These are phyloP conservation scores for Alternaria solani DNA, from an alignment of 2,329 filamentous ascomycete species.

Conservation along the genomic window DNA sequence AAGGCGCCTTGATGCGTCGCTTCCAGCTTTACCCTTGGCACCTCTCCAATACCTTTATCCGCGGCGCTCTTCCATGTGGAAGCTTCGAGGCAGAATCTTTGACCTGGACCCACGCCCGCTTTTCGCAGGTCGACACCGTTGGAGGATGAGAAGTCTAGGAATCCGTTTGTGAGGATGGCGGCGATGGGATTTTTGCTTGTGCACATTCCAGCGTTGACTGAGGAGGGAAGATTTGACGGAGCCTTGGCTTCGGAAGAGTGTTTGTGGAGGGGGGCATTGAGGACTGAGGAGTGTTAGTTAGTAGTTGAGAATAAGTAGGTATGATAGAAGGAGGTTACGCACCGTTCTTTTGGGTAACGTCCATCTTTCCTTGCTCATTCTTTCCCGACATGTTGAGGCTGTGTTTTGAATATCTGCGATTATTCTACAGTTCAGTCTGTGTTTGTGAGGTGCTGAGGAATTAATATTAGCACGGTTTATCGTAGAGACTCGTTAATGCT, in stretches of 20 bases:
- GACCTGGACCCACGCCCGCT: constrained; percentile 63
- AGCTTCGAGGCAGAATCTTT: constrained; percentile 68
- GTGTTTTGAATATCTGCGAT: constrained; percentile 16
- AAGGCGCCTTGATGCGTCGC: constrained; percentile 62
- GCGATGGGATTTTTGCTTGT: constrained; percentile 55
- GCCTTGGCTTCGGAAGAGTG: constrained; percentile 19
- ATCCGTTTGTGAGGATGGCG: constrained; percentile 64
- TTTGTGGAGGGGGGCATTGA: constrained; percentile 37
- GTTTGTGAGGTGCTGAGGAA: neutral
- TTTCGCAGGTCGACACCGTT: constrained; percentile 65
- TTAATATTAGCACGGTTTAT: neutral
- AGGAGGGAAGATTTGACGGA: constrained; percentile 8
- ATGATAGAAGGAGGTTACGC: neutral
- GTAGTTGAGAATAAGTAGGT: neutral
- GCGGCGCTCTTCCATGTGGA: constrained; percentile 61
- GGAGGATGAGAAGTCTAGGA: constrained; percentile 66
- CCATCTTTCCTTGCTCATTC: constrained; percentile 32
- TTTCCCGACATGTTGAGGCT: constrained; percentile 24
- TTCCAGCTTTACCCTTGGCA: constrained; percentile 58
- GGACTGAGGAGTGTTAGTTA: constrained; percentile 22
- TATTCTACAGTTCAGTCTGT: neutral
- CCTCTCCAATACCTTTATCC: constrained; percentile 26
- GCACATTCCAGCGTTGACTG: constrained; percentile 31
- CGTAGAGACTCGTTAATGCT: neutral
- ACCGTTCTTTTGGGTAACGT: constrained; percentile 42